phyloP scores from a whole-genome alignment of 2,329 filamentous ascomycete genomes.

The Sarocladiaceae sp. region DNA sequence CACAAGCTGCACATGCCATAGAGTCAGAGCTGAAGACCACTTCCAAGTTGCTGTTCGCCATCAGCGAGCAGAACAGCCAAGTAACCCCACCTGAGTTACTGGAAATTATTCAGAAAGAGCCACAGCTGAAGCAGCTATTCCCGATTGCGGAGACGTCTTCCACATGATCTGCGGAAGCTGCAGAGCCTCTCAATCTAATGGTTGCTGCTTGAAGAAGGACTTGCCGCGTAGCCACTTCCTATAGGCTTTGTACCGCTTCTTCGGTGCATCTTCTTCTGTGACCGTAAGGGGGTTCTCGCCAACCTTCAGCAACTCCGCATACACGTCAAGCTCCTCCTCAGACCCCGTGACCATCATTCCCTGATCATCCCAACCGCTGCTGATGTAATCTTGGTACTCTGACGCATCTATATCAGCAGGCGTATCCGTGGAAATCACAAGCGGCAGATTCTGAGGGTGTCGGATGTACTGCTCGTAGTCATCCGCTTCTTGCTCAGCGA shows the following conservation, averaged over 20 bases:
- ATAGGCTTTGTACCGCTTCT: constrained; percentile 97
- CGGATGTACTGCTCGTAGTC: constrained; percentile 88
- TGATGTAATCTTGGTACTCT: constrained; percentile 79
- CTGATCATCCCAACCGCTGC: constrained; percentile 61
- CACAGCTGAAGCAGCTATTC: constrained; percentile 19
- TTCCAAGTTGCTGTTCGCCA: constrained; percentile 28
- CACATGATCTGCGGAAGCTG: neutral
- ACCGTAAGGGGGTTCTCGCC: constrained; percentile 84
- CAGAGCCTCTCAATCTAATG: constrained; percentile 43
- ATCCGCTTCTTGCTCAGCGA: constrained; percentile 69
- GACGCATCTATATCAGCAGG: constrained; percentile 53
- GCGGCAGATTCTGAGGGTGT: constrained; percentile 82
- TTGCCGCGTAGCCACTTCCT: constrained; percentile 92
- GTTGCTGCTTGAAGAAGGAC: constrained; percentile 91
- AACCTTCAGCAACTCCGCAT: constrained; percentile 71
- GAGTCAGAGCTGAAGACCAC: constrained; percentile 25
- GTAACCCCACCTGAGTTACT: constrained; percentile 1
- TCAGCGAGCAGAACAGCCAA: constrained; percentile 13
- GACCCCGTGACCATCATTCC: constrained; percentile 49
- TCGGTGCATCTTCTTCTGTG: constrained; percentile 76
- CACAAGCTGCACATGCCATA: neutral
- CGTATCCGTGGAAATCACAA: constrained; percentile 69
- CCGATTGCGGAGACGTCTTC: neutral
- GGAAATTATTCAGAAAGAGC: constrained; percentile 13
- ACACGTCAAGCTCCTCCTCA: constrained; percentile 47